A percentile compares a stretch with the other conserved stretches of the same genome.
Evolutionary conservation across 805 yeast genomes (phyloP).

Genomic region (Millerozyma miso): DNA sequence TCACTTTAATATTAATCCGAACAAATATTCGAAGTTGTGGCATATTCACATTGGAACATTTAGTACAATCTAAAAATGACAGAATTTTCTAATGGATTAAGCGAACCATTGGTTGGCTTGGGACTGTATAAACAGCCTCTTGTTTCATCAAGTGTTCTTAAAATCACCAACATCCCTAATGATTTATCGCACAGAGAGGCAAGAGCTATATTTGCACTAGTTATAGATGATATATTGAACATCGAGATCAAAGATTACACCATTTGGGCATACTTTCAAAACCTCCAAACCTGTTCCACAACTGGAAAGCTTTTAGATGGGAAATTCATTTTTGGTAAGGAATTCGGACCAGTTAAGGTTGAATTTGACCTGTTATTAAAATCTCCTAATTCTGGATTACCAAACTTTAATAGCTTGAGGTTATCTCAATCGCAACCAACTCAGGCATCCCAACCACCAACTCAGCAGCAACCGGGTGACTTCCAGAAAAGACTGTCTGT

Average conservation of each 20-base stretch:
- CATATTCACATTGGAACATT: background rate
- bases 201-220: conserved; percentile 60
- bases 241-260: conserved; percentile 41
- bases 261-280: conserved; percentile 34
- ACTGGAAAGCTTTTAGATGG: conserved; percentile 38
- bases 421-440: conserved; percentile 32
- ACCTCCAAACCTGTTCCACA: conserved; percentile 35
- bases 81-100: background rate
- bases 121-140: background rate
- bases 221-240: conserved; percentile 52
- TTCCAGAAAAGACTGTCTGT: conserved; percentile 50
- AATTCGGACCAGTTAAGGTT: conserved; percentile 32
- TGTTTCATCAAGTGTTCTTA: conserved; percentile 12
- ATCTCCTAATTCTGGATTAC: conserved; percentile 12
- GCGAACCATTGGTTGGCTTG: background rate
- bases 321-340: conserved; percentile 35
- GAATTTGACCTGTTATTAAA: conserved; percentile 24
- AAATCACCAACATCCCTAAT: conserved; percentile 53
- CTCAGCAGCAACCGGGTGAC: conserved; percentile 5
- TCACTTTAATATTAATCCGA: no score
- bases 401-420: conserved; percentile 24
- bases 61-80: background rate
- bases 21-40: background rate
- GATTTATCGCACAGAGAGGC: conserved; percentile 68
- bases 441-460: conserved; percentile 9